Conservation (phyloP, 2,329 filamentous ascomycete species). For the Leptodontidium sp. region DNA sequence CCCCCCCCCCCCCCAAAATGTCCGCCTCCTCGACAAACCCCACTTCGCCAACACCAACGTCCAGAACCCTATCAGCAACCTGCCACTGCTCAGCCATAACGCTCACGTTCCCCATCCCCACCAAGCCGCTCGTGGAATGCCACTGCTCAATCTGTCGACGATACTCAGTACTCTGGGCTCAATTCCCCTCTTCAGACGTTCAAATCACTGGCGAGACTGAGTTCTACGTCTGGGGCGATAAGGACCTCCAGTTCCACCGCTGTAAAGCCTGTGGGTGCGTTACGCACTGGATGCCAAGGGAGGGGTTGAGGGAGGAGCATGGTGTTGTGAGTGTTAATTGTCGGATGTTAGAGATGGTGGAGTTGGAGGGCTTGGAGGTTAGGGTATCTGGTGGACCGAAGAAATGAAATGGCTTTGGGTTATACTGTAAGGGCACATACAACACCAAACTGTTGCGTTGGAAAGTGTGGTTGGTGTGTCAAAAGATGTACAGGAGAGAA, state of each 20-base stretch:
- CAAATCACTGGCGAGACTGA: slow-evolving; percentile 12
- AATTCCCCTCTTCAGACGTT: slow-evolving; percentile 10
- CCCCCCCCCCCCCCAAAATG: no score
- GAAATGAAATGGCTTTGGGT: background rate
- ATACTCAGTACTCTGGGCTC: slow-evolving; percentile 13
- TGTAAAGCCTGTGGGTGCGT: slow-evolving; percentile 23
- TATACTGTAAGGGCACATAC: background rate
- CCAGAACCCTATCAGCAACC: background rate
- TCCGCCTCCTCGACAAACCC: no score
- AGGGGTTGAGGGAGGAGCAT: slow-evolving; percentile 11
- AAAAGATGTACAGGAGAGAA: background rate
- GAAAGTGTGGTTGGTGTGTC: background rate
- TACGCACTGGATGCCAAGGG: slow-evolving; percentile 18
- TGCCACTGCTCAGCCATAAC: slow-evolving; percentile 2
- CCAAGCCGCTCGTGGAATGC: slow-evolving; percentile 18
- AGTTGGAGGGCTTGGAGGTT: slow-evolving; percentile 13
- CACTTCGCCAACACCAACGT: background rate
- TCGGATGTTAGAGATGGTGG: slow-evolving; percentile 17
- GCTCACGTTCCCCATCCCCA: slow-evolving; percentile 7
- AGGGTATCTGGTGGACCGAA: background rate
- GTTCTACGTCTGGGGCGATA: slow-evolving; percentile 22
- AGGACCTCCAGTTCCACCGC: slow-evolving; percentile 19
- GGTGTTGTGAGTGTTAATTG: slow-evolving; percentile 16
- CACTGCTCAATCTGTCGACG: slow-evolving; percentile 24
- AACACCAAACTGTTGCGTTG: no score